Percentiles rank a stretch among this genome's conserved stretches.
Conservation (phyloP, 129 eudicot species). For the Cynara cardunculus region DNA sequence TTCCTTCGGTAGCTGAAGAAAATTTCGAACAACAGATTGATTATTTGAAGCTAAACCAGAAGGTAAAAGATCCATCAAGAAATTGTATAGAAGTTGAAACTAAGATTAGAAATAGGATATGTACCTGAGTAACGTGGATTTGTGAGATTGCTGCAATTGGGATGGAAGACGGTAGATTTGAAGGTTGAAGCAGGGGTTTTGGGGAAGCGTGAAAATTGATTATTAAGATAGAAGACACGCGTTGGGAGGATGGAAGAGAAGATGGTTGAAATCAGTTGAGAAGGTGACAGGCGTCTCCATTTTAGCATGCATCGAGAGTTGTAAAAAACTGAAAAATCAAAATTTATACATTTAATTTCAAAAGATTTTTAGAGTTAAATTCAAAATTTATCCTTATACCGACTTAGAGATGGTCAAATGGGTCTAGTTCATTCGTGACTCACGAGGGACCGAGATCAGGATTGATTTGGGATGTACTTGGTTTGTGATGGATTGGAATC, state of each 20-base stretch:
- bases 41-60: not conserved
- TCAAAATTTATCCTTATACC: too few species aligned
- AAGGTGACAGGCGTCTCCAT: conserved; percentile 23
- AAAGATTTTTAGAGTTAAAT: too few species aligned
- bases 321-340: too few species aligned
- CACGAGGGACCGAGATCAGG: too few species aligned
- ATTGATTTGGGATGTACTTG: too few species aligned
- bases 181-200: not conserved
- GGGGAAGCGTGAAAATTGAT: not conserved
- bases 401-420: too few species aligned
- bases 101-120: not conserved
- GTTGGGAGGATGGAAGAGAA: conserved; percentile 10
- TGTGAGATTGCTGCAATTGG: not conserved
- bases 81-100: not conserved
- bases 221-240: conserved; percentile 22
- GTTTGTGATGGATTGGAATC: too few species aligned
- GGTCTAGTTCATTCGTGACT: too few species aligned
- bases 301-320: not conserved
- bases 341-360: too few species aligned
- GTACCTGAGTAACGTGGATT: conserved; percentile 2
- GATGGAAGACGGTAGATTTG: not conserved
- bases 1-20: not conserved
- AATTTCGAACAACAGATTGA: not conserved
- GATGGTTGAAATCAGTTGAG: conserved; percentile 9
- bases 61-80: too few species aligned